Conservation (phyloP, 495 filamentous ascomycete genomes). For the Chaetomium cochliodes region DNA sequence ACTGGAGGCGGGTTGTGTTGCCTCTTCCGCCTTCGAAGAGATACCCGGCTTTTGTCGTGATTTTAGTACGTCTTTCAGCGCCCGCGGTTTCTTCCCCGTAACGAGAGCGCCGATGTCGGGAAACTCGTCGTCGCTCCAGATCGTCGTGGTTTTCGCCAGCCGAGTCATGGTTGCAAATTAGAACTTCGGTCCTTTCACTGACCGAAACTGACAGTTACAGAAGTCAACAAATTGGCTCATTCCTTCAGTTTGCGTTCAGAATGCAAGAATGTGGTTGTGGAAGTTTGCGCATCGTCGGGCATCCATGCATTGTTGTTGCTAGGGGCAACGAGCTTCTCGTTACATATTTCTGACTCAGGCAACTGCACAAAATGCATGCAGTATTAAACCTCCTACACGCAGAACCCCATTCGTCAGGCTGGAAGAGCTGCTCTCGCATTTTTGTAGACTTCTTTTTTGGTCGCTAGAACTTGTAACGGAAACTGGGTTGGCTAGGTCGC, state of each 20-base stretch:
- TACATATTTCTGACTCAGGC: too few species aligned
- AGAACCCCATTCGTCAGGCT: too few species aligned
- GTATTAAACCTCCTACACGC: too few species aligned
- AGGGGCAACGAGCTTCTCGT: conserved; percentile 6
- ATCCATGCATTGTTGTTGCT: conserved; percentile 2
- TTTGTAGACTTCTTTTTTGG: too few species aligned
- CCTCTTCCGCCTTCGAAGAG: not conserved
- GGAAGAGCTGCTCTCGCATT: too few species aligned
- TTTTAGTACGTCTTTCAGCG: not conserved
- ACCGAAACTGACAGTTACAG: not conserved
- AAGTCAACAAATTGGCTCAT: not conserved
- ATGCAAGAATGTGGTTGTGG: not conserved
- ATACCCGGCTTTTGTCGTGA: not conserved
- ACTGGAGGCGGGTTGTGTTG: conserved; percentile 15
- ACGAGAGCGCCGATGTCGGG: conserved; percentile 25
- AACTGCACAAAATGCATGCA: too few species aligned
- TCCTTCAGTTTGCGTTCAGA: not conserved
- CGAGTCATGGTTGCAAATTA: conserved; percentile 14
- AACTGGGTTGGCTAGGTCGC: too few species aligned
- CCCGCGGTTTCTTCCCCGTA: conserved; percentile 3
- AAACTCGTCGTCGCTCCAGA: conserved; percentile 39
- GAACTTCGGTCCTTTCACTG: too few species aligned
- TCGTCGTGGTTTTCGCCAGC: conserved; percentile 8
- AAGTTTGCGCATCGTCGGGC: not conserved
- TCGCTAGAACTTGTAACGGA: too few species aligned